These are phyloP conservation scores for Albatrellus ellisii DNA, from an alignment of 768 basidiomycete genomes.

Conservation along the genomic window DNA sequence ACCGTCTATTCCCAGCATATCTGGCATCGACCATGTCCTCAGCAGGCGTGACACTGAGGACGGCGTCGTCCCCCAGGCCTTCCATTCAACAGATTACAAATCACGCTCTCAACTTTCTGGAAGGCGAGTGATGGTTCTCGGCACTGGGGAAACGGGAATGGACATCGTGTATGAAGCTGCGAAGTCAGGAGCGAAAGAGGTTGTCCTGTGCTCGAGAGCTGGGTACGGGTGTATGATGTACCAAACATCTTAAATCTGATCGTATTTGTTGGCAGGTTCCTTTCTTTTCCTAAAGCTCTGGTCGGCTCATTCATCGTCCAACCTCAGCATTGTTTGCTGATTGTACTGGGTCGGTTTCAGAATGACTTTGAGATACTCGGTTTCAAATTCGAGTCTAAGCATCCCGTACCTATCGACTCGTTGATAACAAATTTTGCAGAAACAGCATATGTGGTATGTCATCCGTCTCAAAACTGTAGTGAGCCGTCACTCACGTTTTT, in stretches of 20 bases:
- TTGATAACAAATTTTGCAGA: slow-evolving; percentile 48
- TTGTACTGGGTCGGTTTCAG: slow-evolving; percentile 12
- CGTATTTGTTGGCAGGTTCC: slow-evolving; percentile 23
- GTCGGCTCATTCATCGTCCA: slow-evolving; percentile 16
- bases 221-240: slow-evolving; percentile 22
- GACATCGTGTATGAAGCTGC: slow-evolving; percentile 39
- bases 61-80: slow-evolving; percentile 18
- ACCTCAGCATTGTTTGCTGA: not conserved
- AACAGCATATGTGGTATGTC: slow-evolving; percentile 34
- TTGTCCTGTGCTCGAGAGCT: slow-evolving; percentile 36
- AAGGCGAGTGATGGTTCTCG: slow-evolving; percentile 39
- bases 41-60: slow-evolving; percentile 5
- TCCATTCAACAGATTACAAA: slow-evolving; percentile 44
- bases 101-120: slow-evolving; percentile 28
- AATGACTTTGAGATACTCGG: slow-evolving; percentile 48
- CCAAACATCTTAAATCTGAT: not conserved
- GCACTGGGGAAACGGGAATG: slow-evolving; percentile 52
- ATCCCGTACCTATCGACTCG: slow-evolving; percentile 29
- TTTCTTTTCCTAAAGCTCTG: slow-evolving; percentile 46
- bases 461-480: not conserved
- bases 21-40: slow-evolving; percentile 31
- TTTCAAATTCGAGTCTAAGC: slow-evolving; percentile 27
- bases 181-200: slow-evolving; percentile 38
- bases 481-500: not conserved
- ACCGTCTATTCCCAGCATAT: slow-evolving; percentile 35